Base-by-base conservation (phyloP, 805 yeast genomes). In the Clavispora asparagi region DNA sequence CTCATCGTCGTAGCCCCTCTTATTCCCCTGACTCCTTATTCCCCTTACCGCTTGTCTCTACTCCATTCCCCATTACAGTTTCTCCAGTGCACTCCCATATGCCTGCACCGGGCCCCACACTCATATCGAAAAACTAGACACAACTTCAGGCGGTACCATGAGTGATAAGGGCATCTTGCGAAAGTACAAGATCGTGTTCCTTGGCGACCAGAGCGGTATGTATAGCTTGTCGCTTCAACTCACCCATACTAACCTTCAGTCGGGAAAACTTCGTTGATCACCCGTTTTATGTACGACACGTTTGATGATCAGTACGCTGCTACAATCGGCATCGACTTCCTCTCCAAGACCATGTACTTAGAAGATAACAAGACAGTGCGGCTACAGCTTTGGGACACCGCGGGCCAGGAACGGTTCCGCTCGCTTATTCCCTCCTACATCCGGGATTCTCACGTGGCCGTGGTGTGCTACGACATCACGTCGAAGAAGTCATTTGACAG, bases 211-310 rank as follows among this genome's bases (percentile, higher is more conserved):
- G 65, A 88, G 94, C 60, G 86, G 85, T 74, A 70, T 44, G 79
- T 65, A 33, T 30, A 4, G 14, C 8, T 14, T 14, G 7, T 14
- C 4, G 36, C 8, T 27, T 19, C 26, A 14, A n/a, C 27, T 8
- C 10, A 25, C 26, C 27, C 11, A 9, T 23, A 28, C 52, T 52
- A 52, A 53, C 55, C 25, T n/a, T 10, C 43, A 66, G 98, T 92
- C 36, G 99, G 99, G 37, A 92, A 92, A 64, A 92, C 99, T 6
- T 92, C 98, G 2, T 77, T 92, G 50, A 88, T 92, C 55, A 91
- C 98, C n/a, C 76, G 98, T 54, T 92, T 94, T 71, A 92, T 92
- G 98, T 92, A 92, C 64, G 98, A 94, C 63, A 86, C 96, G 16
- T 92, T 92, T 65, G 97, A 92, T 65, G 92, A 94, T 33, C 96